A percentile compares a stretch with the other conserved stretches of the same genome.
phyloP scores from a whole-genome alignment of 495 filamentous ascomycete species.

The Aspergillus ellipticus region DNA sequence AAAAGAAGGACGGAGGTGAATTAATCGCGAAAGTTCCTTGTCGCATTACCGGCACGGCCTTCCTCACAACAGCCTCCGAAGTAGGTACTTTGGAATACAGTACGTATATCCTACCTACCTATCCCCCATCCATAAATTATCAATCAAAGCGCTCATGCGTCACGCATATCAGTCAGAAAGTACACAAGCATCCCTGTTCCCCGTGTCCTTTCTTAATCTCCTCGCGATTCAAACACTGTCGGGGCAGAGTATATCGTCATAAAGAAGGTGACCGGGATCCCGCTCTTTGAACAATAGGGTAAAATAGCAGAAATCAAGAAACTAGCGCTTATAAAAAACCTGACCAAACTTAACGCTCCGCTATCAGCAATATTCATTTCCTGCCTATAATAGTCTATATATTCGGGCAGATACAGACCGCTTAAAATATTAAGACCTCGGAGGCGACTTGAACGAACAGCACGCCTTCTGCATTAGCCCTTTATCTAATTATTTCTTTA shows the following conservation, averaged over 20 bases:
- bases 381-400: conserved; percentile 32
- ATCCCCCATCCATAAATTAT: conserved; percentile 1
- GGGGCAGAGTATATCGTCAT: conserved; percentile 38
- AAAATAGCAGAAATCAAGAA: conserved; percentile 22
- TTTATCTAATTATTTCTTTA: conserved; percentile 20
- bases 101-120: conserved; percentile 13
- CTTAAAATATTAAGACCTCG: conserved; percentile 12
- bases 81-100: conserved; percentile 35
- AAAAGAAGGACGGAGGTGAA: conserved; percentile 29
- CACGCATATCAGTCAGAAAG: conserved; percentile 20
- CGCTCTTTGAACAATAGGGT: conserved; percentile 28
- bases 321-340: conserved; percentile 26
- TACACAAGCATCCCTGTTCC: conserved; percentile 32
- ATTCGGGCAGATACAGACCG: conserved; percentile 14
- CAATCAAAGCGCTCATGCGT: conserved; percentile 4
- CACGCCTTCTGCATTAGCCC: conserved; percentile 23
- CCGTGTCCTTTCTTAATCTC: conserved; percentile 28
- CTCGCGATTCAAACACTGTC: conserved; percentile 26
- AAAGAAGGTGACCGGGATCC: conserved; percentile 34
- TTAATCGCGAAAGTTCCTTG: conserved; percentile 36
- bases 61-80: conserved; percentile 34
- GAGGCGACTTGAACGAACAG: conserved; percentile 16
- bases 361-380: conserved; percentile 14
- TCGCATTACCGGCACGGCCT: conserved; percentile 28
- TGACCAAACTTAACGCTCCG: conserved; percentile 21